These are phyloP conservation scores for Biancaea sappan DNA, from an alignment of 306 rosid genomes.

Conservation along the genomic window DNA sequence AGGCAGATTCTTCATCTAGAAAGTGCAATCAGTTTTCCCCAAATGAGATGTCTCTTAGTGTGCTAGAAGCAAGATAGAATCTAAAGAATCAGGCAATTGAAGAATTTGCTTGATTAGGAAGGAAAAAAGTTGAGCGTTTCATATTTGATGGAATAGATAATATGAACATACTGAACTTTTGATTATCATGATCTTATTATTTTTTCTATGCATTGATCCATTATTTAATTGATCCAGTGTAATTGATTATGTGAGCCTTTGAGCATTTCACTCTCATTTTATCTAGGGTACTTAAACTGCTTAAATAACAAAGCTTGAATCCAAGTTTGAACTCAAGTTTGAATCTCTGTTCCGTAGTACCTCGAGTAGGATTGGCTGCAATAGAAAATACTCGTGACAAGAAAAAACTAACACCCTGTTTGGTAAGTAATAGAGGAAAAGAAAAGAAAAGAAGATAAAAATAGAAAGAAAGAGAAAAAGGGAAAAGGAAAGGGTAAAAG, in stretches of 20 bases:
- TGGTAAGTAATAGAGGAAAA: no score
- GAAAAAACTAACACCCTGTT: no score
- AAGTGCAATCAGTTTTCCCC: not conserved
- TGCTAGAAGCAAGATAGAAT: conserved; percentile 22
- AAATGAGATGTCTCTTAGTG: conserved; percentile 9
- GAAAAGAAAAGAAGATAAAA: no score
- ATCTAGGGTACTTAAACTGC: no score
- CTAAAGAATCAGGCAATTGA: not conserved
- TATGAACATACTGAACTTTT: not conserved
- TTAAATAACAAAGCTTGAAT: no score
- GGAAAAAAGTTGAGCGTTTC: no score
- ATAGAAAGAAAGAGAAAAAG: no score
- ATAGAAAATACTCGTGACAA: no score
- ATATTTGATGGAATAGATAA: not conserved
- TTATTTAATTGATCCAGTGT: not conserved
- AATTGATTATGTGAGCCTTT: not conserved
- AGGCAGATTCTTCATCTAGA: not conserved
- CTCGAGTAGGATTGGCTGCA: no score
- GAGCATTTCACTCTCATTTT: not conserved
- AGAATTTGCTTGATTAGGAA: not conserved
- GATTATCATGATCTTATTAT: not conserved
- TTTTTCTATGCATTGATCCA: not conserved
- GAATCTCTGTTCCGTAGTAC: no score
- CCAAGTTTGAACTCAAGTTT: no score
- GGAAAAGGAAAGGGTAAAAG: no score